Evolutionary conservation across 1,139 yeast species (phyloP).

Genomic region (Yamadazyma blattariae): DNA sequence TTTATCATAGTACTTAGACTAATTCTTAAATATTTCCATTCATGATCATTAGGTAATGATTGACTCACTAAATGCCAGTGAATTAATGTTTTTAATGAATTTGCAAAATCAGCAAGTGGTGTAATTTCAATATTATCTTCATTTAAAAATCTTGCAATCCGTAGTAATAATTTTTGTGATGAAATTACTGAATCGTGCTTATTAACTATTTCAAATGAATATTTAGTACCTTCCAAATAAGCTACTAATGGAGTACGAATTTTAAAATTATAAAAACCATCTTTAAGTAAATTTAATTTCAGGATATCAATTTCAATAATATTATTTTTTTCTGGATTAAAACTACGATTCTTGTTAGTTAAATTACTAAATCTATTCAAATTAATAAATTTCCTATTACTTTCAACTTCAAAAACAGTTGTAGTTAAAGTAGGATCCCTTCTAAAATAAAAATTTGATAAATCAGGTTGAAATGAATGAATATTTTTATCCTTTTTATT

Average conservation of each 20-base stretch:
- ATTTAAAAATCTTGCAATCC: slow-evolving; percentile 12
- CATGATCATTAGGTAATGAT: slow-evolving; percentile 17
- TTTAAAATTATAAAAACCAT: slow-evolving; percentile 22
- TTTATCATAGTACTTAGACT: slow-evolving; percentile 11
- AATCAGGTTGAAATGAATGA: slow-evolving; percentile 4
- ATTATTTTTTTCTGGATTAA: not conserved
- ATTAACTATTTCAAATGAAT: slow-evolving; percentile 25
- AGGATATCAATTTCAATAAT: slow-evolving; percentile 19
- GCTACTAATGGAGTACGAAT: slow-evolving; percentile 19
- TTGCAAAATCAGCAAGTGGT: slow-evolving; percentile 14
- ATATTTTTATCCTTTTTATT: not conserved
- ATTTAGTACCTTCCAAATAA: slow-evolving; percentile 19
- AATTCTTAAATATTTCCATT: slow-evolving; percentile 14
- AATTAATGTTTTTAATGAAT: slow-evolving; percentile 22
- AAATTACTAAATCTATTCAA: slow-evolving; percentile 1
- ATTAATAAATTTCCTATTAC: slow-evolving; percentile 17
- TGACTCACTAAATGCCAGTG: slow-evolving; percentile 36
- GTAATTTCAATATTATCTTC: slow-evolving; percentile 6
- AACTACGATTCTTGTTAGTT: not conserved
- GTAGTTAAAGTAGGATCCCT: slow-evolving; percentile 33
- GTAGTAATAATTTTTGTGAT: slow-evolving; percentile 17
- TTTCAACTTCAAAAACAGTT: slow-evolving; percentile 38
- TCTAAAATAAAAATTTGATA: slow-evolving; percentile 20
- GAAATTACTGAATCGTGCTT: slow-evolving; percentile 17
- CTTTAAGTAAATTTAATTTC: slow-evolving; percentile 18